These are phyloP conservation scores for Paxillus rubicundulus DNA, from an alignment of 768 basidiomycete species.

Conservation along the genomic window DNA sequence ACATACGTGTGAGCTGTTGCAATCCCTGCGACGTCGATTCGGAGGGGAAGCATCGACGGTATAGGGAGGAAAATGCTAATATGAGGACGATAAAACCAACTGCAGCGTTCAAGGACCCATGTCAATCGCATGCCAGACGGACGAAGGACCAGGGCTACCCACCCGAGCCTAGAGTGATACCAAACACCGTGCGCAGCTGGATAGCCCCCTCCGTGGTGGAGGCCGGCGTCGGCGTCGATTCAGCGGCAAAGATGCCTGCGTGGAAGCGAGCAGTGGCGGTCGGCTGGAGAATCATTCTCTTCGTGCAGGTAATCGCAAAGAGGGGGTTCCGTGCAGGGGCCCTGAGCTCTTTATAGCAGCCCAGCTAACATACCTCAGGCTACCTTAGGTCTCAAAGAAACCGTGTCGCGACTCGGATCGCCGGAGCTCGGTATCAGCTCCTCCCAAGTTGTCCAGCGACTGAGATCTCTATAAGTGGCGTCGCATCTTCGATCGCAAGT, in stretches of 20 bases:
- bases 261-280: background rate
- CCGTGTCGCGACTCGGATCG: no score
- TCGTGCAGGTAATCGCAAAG: background rate
- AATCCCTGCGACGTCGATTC: background rate
- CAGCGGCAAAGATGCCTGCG: background rate
- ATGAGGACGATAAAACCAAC: constrained; percentile 16
- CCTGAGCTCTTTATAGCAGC: background rate
- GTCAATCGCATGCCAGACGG: background rate
- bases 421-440: no score
- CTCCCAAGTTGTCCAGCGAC: no score
- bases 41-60: background rate
- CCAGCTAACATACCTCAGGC: no score
- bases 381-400: no score
- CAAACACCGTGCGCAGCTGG: constrained; percentile 8
- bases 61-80: background rate
- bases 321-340: background rate
- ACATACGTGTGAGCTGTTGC: background rate
- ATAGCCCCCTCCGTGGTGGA: background rate
- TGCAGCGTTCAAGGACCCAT: background rate
- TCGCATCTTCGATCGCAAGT: no score
- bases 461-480: no score
- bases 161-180: constrained; percentile 15
- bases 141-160: background rate
- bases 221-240: background rate
- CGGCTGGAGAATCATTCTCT: background rate